Evolutionary conservation across 441 rosid species (phyloP).

Genomic region (Arabidopsis hybrid): DNA sequence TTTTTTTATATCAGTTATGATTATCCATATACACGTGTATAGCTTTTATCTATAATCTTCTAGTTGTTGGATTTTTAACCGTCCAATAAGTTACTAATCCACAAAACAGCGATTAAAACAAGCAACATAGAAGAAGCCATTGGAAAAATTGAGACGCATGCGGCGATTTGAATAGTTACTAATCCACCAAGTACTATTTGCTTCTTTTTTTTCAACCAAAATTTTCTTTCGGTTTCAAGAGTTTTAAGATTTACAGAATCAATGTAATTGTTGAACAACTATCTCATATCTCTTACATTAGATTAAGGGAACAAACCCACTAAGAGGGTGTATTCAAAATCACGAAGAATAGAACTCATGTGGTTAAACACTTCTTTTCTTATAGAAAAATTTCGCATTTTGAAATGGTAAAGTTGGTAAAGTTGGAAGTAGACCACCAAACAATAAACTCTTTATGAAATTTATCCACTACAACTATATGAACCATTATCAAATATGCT

Average conservation of each 20-base stretch:
- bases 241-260: not conserved
- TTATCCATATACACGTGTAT: slow-evolving; percentile 28
- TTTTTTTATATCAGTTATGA: not conserved
- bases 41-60: slow-evolving; percentile 9
- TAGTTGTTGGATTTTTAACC: slow-evolving; percentile 10
- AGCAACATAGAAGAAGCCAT: not conserved
- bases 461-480: not conserved
- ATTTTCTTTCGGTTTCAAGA: not conserved
- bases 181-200: not conserved
- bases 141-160: not conserved
- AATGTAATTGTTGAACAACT: not conserved
- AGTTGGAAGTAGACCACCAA: not conserved
- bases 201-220: no score
- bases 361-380: not conserved
- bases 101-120: slow-evolving; percentile 19
- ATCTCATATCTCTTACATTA: not conserved
- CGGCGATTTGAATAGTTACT: slow-evolving; percentile 2
- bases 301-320: not conserved
- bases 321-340: not conserved
- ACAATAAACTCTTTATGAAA: not conserved
- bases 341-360: no score
- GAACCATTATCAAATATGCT: not conserved
- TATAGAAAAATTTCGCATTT: not conserved
- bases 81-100: slow-evolving; percentile 6
- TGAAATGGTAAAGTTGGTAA: not conserved